phyloP scores from a whole-genome alignment of 2,329 filamentous ascomycete genomes.

The Alternaria triticimaculans region DNA sequence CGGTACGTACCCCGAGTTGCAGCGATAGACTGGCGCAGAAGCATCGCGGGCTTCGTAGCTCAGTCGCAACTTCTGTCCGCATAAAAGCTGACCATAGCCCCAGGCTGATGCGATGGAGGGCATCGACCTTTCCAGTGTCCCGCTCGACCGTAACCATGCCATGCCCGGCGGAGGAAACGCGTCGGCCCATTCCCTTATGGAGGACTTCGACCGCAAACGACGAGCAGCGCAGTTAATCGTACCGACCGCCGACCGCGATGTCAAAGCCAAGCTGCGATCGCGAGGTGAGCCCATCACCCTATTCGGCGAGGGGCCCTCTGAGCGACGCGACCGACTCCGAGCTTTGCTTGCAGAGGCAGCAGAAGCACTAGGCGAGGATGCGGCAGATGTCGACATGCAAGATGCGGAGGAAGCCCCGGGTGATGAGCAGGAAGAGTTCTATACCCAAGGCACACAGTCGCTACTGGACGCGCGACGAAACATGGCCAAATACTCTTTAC shows the following conservation, averaged over 20 bases:
- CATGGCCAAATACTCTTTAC: constrained; percentile 84
- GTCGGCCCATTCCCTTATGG: constrained; percentile 82
- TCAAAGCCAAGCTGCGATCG: constrained; percentile 72
- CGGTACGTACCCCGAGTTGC: constrained; percentile 61
- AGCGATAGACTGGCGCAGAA: constrained; percentile 22
- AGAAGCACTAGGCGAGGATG: constrained; percentile 65
- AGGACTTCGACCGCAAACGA: constrained; percentile 90
- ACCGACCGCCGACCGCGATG: constrained; percentile 89
- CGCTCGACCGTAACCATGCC: constrained; percentile 83
- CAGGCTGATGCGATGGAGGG: constrained; percentile 63
- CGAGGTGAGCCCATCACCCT: constrained; percentile 93
- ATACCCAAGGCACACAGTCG: constrained; percentile 79
- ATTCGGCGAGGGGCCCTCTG: constrained; percentile 87
- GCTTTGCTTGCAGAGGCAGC: constrained; percentile 77
- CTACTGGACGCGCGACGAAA: constrained; percentile 77
- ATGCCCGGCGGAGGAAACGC: constrained; percentile 77
- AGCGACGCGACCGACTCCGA: constrained; percentile 84
- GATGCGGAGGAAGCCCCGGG: constrained; percentile 64
- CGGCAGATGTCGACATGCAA: constrained; percentile 58
- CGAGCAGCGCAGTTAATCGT: constrained; percentile 88
- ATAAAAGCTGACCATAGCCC: constrained; percentile 12
- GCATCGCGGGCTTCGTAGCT: constrained; percentile 19
- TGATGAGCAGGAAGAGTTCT: constrained; percentile 78
- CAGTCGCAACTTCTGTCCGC: neutral
- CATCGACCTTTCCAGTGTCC: constrained; percentile 68